These are phyloP conservation scores for Tuber borchii DNA, from an alignment of 495 filamentous ascomycete genomes.

Conservation along the genomic window DNA sequence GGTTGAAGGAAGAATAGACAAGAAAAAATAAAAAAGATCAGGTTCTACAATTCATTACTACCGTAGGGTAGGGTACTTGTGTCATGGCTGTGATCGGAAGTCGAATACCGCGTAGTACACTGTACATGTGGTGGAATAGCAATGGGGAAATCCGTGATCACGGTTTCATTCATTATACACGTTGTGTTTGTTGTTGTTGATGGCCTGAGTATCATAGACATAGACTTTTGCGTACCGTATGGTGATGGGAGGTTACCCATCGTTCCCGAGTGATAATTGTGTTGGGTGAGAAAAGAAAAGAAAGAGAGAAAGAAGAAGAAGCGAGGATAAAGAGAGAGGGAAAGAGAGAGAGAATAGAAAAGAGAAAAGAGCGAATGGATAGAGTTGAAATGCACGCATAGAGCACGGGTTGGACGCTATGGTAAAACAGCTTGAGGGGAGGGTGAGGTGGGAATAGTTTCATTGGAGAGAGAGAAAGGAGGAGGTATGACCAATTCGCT, in stretches of 20 bases:
- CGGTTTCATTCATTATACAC: slow-evolving; percentile 2
- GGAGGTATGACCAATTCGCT: not conserved
- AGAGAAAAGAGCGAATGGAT: not conserved
- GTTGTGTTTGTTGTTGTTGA: not conserved
- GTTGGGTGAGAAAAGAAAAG: not conserved
- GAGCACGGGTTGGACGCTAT: not conserved
- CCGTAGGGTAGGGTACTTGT: not conserved
- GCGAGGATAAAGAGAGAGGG: not conserved
- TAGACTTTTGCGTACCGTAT: not conserved
- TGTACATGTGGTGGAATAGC: slow-evolving; percentile 1
- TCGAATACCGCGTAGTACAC: not conserved
- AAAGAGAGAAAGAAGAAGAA: not conserved
- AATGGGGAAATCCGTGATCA: not conserved
- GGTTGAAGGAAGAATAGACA: not conserved
- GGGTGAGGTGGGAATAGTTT: not conserved
- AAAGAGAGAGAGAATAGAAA: not conserved
- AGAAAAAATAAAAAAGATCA: not conserved
- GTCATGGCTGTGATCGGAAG: not conserved
- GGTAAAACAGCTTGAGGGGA: no score
- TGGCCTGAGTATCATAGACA: not conserved
- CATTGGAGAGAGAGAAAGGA: not conserved
- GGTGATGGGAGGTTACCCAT: not conserved
- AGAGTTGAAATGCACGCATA: not conserved
- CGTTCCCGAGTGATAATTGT: not conserved
- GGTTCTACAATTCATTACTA: not conserved